phyloP scores from a whole-genome alignment of 2,329 filamentous ascomycete genomes.

The Epichloe sylvatica region DNA sequence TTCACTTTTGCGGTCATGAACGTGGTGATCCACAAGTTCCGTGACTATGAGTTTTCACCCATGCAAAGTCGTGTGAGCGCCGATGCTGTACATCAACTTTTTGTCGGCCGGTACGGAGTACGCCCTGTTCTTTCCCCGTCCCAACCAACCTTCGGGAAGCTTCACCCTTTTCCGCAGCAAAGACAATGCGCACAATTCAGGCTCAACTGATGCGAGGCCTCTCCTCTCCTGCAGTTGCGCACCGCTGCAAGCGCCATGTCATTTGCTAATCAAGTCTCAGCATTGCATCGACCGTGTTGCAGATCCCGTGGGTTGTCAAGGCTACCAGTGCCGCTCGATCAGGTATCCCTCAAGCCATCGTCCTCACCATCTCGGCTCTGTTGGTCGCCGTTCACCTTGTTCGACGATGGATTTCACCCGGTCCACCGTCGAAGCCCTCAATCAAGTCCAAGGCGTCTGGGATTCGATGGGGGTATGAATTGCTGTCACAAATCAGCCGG shows the following conservation, averaged over 20 bases:
- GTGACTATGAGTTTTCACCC: constrained; percentile 18
- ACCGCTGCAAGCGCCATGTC: too few species aligned
- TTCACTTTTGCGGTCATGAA: constrained; percentile 12
- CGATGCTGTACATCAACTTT: neutral
- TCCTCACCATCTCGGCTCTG: constrained; percentile 24
- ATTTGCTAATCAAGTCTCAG: neutral
- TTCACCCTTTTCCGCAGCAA: neutral
- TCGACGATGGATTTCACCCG: constrained; percentile 16
- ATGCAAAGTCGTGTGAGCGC: constrained; percentile 6
- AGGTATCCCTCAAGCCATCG: constrained; percentile 25
- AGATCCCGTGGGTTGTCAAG: constrained; percentile 24
- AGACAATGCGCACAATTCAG: too few species aligned
- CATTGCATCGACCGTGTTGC: constrained; percentile 4
- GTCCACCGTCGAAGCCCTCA: neutral
- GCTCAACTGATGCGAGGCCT: too few species aligned
- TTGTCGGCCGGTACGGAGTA: neutral
- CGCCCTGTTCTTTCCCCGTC: neutral
- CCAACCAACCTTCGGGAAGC: neutral
- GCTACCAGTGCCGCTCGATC: constrained; percentile 26
- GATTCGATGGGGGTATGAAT: constrained; percentile 28
- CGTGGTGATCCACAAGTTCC: constrained; percentile 18
- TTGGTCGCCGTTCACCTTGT: constrained; percentile 22
- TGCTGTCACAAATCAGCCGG: constrained; percentile 27
- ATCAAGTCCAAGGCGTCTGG: constrained; percentile 22
- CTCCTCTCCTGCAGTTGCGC: too few species aligned